Evolutionary conservation across 345 rosid species (phyloP).

Genomic region (Heritiera littoralis): DNA sequence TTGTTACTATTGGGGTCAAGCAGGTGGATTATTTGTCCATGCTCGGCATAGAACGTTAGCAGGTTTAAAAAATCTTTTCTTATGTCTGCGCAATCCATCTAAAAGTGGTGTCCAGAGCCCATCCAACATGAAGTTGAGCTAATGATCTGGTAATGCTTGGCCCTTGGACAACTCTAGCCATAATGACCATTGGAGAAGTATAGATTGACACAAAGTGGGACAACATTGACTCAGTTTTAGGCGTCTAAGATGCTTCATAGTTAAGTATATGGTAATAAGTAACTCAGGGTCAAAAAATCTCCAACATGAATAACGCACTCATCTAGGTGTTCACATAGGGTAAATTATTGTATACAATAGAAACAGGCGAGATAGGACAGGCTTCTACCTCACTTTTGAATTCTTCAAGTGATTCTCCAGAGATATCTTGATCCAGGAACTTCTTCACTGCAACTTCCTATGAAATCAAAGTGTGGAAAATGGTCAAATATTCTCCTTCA

Average conservation of each 20-base stretch:
- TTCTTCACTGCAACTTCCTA: constrained; percentile 97
- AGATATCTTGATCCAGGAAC: constrained; percentile 83
- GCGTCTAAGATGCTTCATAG: background rate
- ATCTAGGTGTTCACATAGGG: constrained; percentile 9
- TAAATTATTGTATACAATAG: background rate
- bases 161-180: constrained; percentile 8
- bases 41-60: background rate
- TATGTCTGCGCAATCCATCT: background rate
- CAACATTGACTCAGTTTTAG: background rate
- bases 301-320: background rate
- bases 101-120: background rate
- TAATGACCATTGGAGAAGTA: background rate
- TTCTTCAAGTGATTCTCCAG: constrained; percentile 79
- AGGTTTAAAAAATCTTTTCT: background rate
- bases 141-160: background rate
- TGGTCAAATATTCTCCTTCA: constrained; percentile 13
- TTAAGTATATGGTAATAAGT: background rate
- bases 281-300: constrained; percentile 1
- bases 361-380: constrained; percentile 13
- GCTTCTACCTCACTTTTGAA: constrained; percentile 79
- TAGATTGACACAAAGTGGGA: background rate
- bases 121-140: background rate
- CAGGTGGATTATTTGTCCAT: background rate
- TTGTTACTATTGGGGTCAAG: background rate
- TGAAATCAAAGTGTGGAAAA: constrained; percentile 28